phyloP scores from a whole-genome alignment of 2,329 filamentous ascomycete species.

The Colletotrichum nymphaeae region DNA sequence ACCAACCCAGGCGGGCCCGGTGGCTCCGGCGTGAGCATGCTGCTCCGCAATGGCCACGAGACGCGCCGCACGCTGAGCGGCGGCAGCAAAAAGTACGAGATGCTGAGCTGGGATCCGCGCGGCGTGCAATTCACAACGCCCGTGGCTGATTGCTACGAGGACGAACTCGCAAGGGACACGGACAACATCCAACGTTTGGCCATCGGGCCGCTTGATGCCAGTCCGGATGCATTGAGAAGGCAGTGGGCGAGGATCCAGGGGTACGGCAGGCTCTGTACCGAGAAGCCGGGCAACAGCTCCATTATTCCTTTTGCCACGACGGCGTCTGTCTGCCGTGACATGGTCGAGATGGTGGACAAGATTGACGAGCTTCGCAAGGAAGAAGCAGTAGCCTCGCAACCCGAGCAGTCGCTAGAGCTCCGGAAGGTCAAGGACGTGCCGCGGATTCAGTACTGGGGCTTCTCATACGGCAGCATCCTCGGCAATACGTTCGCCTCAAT shows the following conservation, averaged over 20 bases:
- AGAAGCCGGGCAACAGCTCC: constrained; percentile 37
- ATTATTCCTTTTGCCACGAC: constrained; percentile 50
- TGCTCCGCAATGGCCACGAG: constrained; percentile 41
- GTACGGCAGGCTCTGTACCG: constrained; percentile 44
- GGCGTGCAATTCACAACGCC: constrained; percentile 53
- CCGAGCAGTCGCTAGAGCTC: not conserved
- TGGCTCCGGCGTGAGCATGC: constrained; percentile 49
- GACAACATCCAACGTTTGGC: constrained; percentile 45
- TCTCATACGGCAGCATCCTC: constrained; percentile 56
- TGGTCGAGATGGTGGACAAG: constrained; percentile 57
- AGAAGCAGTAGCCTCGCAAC: not conserved
- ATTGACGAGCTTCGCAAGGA: constrained; percentile 47
- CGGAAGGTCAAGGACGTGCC: constrained; percentile 22
- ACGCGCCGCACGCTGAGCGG: constrained; percentile 35
- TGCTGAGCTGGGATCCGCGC: constrained; percentile 58
- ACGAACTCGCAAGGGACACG: constrained; percentile 44
- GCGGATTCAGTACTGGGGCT: constrained; percentile 59
- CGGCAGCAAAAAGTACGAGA: constrained; percentile 50
- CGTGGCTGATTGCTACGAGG: constrained; percentile 50
- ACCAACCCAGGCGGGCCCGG: constrained; percentile 59
- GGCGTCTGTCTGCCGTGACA: constrained; percentile 53
- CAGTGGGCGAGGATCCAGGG: constrained; percentile 37
- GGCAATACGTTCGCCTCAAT: constrained; percentile 50
- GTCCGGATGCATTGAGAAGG: constrained; percentile 15
- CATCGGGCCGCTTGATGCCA: constrained; percentile 41